Evolutionary conservation across 2,329 filamentous ascomycete species (phyloP), one percentile per base, ranked within the genome.

Genomic region (Diaporthe ilicicola): DNA sequence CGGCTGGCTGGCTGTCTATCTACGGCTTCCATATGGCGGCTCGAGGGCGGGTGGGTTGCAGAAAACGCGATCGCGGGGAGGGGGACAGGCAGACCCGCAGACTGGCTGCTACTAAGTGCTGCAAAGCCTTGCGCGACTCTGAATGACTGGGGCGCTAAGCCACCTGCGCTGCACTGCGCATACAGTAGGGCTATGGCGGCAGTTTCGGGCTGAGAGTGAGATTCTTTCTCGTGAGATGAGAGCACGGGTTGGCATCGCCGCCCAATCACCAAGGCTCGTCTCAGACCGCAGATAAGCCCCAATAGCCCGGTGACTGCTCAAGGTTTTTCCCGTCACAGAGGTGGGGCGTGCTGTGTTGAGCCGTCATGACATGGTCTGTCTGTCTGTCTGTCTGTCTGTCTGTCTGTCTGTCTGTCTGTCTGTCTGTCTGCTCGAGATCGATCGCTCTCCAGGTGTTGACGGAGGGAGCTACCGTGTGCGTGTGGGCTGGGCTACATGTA

Each of bases 181-280:
- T 27, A 59, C 39, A 27, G 27, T 62, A 62, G 42, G 59, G 42
- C 29, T 64, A 32, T 12, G 59, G 59, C 59, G 59, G 59, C 59
- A 64, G 59, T 29, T 24, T 62, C 59, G 59, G 59, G 48, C 17
- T 22, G 29, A 62, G 39, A 17, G 39, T 5, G 19, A 46, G 29
- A 10, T 27, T n/a, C 13, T 13, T 44, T 34, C 7, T 32, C 10
- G 56, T 32, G 42, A 24, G 44, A 6, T 24, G 13, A 64, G 59
- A n/a, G 42, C 42, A 64, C 59, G 59, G 59, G 44, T 37, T 19
- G 12, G 42, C 42, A 29, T 64, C 59, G 59, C 59, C 37, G 59
- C 59, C 59, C 59, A 64, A 64, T 64, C 59, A 64, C 27, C 59
- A 34, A 50, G 27, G 29, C 59, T 64, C 13, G 42, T 64, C 59